phyloP scores from a whole-genome alignment of 1,284 basidiomycete species.

The Heterobasidion occidentale region DNA sequence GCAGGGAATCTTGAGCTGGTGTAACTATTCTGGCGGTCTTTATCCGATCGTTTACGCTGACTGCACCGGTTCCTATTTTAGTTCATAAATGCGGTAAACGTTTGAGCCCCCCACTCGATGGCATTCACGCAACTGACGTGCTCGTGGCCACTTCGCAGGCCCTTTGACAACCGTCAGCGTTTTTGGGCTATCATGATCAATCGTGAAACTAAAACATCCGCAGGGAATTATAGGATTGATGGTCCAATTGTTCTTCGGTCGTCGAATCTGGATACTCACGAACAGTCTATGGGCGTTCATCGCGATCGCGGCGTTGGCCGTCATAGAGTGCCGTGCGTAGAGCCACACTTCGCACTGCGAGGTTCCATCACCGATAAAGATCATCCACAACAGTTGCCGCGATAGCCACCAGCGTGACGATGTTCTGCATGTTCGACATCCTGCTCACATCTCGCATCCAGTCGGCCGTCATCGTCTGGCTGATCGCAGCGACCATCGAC shows the following conservation, averaged over 20 bases:
- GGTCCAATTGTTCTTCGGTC: background rate
- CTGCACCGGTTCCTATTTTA: no score
- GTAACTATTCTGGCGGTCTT: no score
- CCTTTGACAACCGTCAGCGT: background rate
- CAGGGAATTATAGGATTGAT: background rate
- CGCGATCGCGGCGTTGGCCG: background rate
- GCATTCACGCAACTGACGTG: no score
- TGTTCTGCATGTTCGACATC: background rate
- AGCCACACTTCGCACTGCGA: background rate
- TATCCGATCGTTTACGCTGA: no score
- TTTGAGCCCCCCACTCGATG: no score
- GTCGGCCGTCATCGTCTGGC: background rate
- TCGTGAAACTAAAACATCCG: background rate
- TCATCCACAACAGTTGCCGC: background rate
- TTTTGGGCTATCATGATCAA: background rate
- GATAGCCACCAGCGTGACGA: background rate
- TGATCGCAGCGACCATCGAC: background rate
- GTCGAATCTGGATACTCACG: background rate
- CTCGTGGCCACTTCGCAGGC: background rate
- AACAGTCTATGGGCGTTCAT: background rate
- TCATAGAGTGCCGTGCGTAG: background rate
- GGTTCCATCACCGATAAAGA: background rate
- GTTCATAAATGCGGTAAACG: no score
- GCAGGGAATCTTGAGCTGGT: background rate
- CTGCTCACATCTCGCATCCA: background rate